Base-by-base conservation (phyloP, 73 alveolate species). In the Symbiodinium pilosum region DNA sequence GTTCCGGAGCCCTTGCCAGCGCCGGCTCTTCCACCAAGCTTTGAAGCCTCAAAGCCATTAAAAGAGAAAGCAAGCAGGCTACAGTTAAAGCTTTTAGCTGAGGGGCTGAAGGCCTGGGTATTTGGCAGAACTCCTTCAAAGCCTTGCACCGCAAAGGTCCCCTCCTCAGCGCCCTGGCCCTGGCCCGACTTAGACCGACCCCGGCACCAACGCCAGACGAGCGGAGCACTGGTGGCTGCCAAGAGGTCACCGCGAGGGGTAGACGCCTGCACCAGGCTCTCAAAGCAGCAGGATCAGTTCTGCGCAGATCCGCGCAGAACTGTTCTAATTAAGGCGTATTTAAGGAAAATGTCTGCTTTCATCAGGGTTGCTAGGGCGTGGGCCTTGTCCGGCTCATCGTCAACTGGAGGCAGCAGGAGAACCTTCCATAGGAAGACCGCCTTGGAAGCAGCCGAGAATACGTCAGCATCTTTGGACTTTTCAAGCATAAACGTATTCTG, bases 381-480 rank as follows among this genome's bases (percentile, higher is more conserved):
- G 9, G 95, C 95, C 86, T 64, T 88, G 95, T 40, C 95, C 44
- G 43, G 43, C 14, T 81, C 36, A 12, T 68, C 86, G 71, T 88
- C 95, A 1, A 69, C 73, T 34, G 95, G 95, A 20, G 95, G 95
- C 51, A 88, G 28, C 36, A 88, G 71, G 36, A 88, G 87, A 6
- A 88, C 73, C 43, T 88, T 88, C 95, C 95, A 88, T 11, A 88
- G 86, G 86, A 88, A 88, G 28, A 88, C 95, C 73, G 95, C 95
- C 95, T 86, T 16, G 34, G 34, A 47, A 14, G n/a, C n/a, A 28
- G 81, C 81, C 24, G 81, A 64, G 81, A 64, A 38, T 54, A 16
- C 32, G 26, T 54, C 73, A 16, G 73, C 73, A 54, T 24, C 73
- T 6, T 24, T 54, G 73, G 32, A 24, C 26, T n/a, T 54, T 54